Percentiles rank a stretch among this genome's conserved stretches.
Evolutionary conservation across 345 rosid genomes (phyloP).

Genomic region (Gossypium stocksii): DNA sequence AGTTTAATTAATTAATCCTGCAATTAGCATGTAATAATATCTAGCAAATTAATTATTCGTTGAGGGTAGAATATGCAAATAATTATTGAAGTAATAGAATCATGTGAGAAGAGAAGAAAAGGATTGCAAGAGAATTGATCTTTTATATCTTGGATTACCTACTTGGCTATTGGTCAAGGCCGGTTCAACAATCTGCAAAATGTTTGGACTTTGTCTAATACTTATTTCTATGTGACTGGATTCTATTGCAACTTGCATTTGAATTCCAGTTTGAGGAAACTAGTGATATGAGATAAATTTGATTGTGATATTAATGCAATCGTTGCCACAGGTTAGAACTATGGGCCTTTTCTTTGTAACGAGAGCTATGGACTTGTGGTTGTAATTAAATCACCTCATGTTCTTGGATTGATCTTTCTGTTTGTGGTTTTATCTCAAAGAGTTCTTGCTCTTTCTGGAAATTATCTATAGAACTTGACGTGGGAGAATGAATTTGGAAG

Average conservation of each 20-base stretch:
- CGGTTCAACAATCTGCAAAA: not conserved
- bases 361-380: not conserved
- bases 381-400: not conserved
- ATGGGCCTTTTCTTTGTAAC: not conserved
- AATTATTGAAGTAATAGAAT: not conserved
- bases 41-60: not conserved
- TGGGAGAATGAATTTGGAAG: not conserved
- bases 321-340: not conserved
- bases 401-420: not conserved
- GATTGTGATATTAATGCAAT: not conserved
- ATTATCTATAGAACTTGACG: not conserved
- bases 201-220: not conserved
- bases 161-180: not conserved
- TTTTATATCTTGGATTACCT: slow-evolving; percentile 2
- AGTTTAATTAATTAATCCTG: not conserved
- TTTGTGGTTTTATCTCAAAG: not conserved
- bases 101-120: not conserved
- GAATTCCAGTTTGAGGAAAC: not conserved
- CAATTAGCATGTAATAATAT: not conserved
- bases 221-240: not conserved
- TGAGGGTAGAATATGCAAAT: not conserved
- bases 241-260: not conserved
- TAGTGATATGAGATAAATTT: not conserved
- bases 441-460: not conserved
- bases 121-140: not conserved